Base-by-base conservation (phyloP, 2,329 filamentous ascomycete genomes). In the Fusarium sp. region DNA sequence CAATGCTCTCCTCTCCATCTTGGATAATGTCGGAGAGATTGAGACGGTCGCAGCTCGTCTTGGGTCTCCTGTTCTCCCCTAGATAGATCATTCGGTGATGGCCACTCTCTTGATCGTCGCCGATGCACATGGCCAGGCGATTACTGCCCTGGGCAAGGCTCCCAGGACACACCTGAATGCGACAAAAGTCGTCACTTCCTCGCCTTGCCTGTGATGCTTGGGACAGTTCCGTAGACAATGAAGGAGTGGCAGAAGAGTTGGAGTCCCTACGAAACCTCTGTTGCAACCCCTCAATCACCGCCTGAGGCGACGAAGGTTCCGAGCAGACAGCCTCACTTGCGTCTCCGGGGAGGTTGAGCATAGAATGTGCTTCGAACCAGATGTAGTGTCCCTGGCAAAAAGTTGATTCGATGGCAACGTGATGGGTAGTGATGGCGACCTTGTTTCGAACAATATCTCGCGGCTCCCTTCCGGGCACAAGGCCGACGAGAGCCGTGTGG, bases 371-470 rank as follows among this genome's bases (percentile, higher is more conserved):
- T 14, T 66, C 45, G n/a, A 68, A 68, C 66, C 66, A 68, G 16
- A 66, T 68, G 37, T 59, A 65, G 29, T 67, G 13, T 57, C 54
- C 66, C 11, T 66, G 48, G 14, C 6, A 16, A 8, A 68, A 45
- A 5, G 57, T 66, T 16, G 66, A 68, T 45, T 66, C 62, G 9
- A 68, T 66, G 24, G 66, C 66, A 45, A 68, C 63, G 16, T 60
- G 54, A 39, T 68, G 63, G 2, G 24, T 11, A 2, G 62, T 66
- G 5, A 61, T 8, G 7, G 56, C 56, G 16, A 56, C 24, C 7
- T 48, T 45, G 7, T 68, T 39, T 6, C 62, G 62, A 16, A 16
- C 50, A 14, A 68, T 68, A 16, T 22, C 31, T 4, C 39, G 8
- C 11, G 48, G 48, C 8, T 52, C 64, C 27, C 27, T 24, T 8